phyloP scores from a whole-genome alignment of 2,329 filamentous ascomycete genomes.

The Ophiostoma ulmi region DNA sequence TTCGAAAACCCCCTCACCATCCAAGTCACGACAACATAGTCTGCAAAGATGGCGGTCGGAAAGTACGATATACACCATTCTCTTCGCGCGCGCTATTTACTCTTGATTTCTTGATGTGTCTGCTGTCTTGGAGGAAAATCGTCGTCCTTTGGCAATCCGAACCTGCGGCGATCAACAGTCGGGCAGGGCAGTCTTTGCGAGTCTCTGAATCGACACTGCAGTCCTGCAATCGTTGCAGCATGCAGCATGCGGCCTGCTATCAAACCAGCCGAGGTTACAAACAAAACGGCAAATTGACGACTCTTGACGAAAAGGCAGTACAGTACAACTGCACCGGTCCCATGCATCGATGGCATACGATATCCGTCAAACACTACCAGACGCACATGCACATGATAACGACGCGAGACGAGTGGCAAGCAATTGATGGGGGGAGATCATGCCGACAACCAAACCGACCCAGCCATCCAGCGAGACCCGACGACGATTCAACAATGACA shows the following conservation, averaged over 20 bases:
- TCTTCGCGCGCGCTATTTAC: neutral
- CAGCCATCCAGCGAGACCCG: neutral
- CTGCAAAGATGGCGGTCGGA: conserved; percentile 57
- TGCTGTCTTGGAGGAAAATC: neutral
- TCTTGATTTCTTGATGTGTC: neutral
- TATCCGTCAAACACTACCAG: neutral
- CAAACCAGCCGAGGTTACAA: neutral
- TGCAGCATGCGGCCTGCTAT: neutral
- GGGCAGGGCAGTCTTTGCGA: neutral
- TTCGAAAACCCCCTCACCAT: conserved; percentile 35
- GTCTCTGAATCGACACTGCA: neutral
- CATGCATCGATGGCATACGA: neutral
- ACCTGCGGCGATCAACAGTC: neutral
- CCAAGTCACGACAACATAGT: conserved; percentile 40
- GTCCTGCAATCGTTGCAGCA: neutral
- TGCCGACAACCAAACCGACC: neutral
- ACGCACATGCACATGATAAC: neutral
- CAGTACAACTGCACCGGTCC: neutral
- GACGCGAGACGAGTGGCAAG: neutral
- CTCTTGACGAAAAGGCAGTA: neutral
- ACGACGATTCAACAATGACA: neutral
- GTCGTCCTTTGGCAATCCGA: conserved; percentile 8
- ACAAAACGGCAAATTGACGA: neutral
- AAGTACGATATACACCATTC: conserved; percentile 38
- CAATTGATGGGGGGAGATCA: neutral